Evolutionary conservation across 2,329 filamentous ascomycete genomes (phyloP), one percentile per base, ranked within the genome.

Genomic region (Parastagonospora nodorum): DNA sequence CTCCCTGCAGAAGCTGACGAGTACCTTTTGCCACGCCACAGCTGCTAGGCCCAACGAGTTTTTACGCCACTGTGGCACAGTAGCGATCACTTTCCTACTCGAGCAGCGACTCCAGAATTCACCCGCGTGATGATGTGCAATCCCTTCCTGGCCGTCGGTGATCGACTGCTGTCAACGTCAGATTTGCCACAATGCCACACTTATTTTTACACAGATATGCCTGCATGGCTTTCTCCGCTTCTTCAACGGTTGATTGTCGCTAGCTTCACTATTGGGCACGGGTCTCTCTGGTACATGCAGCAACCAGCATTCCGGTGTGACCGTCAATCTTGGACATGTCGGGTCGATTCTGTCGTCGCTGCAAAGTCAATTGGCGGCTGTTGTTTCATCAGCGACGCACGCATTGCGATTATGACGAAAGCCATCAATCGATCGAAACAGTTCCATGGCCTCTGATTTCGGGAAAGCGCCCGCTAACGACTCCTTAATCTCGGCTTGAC

Each of bases 401-500:
- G 35, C 57, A 48, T 19, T 28, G 43, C 27, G 43, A 50, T 50
- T 50, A 61, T 64, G 61, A 63, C 57, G 60, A 57, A 45, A 51
- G 57, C 44, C 45, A 46, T 61, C 52, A 61, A 55, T 50, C 45
- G 28, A 19, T 42, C 32, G 39, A 49, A 46, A 45, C 45, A 50
- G 53, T 42, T 49, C 44, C 50, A 53, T 42, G 54, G 53, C 41
- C 37, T 50, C 52, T 50, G 53, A 35, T 54, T 58, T 51, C 45
- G 64, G 64, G 45, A 64, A 61, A 59, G 64, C 62, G 64, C 51
- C 57, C 62, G 66, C 63, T 67, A 61, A 49, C 50, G 52, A 51
- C 63, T 71, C 69, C 66, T 72, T 72, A 71, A 74, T 74, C 60
- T 74, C 71, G 71, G 71, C 58, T 66, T 61, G 54, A 55, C 51